These are phyloP conservation scores for Phaeoacremonium minimum DNA, from an alignment of 2,329 filamentous ascomycete species.

Conservation along the genomic window DNA sequence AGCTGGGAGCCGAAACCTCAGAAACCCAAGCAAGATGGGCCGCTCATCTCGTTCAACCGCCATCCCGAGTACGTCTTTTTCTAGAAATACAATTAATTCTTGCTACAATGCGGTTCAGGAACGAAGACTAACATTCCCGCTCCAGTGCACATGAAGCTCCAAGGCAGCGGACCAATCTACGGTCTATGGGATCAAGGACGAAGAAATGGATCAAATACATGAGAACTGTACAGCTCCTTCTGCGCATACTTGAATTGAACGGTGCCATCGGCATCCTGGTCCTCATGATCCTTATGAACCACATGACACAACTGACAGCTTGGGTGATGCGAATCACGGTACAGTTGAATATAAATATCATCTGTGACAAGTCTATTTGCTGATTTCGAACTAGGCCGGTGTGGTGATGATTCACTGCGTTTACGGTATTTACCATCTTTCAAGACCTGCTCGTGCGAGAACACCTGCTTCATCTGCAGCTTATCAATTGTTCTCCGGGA, in stretches of 20 bases:
- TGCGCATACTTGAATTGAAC: constrained; percentile 64
- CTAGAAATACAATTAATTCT: too few relatives aligned
- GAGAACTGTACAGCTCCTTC: constrained; percentile 62
- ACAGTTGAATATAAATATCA: constrained; percentile 27
- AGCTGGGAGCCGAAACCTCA: constrained; percentile 63
- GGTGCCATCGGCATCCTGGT: constrained; percentile 68
- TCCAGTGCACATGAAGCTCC: constrained; percentile 59
- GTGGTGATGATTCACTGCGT: constrained; percentile 66
- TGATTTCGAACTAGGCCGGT: constrained; percentile 54
- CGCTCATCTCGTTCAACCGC: constrained; percentile 75
- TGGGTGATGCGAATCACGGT: constrained; percentile 78
- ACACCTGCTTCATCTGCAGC: constrained; percentile 78
- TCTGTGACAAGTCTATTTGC: not conserved
- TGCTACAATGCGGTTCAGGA: too few relatives aligned
- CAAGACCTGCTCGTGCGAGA: constrained; percentile 63
- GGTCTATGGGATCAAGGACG: constrained; percentile 63
- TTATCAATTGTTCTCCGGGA: constrained; percentile 79
- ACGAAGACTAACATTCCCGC: too few relatives aligned
- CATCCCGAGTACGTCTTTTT: constrained; percentile 83
- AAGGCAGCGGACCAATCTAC: constrained; percentile 55
- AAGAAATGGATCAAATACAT: constrained; percentile 68
- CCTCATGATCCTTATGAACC: constrained; percentile 72
- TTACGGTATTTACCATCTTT: constrained; percentile 80
- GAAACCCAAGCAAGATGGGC: constrained; percentile 66
- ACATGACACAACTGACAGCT: constrained; percentile 57